These are phyloP conservation scores for Picea sitchensis DNA, from an alignment of 75 land plant species.

Conservation along the genomic window DNA sequence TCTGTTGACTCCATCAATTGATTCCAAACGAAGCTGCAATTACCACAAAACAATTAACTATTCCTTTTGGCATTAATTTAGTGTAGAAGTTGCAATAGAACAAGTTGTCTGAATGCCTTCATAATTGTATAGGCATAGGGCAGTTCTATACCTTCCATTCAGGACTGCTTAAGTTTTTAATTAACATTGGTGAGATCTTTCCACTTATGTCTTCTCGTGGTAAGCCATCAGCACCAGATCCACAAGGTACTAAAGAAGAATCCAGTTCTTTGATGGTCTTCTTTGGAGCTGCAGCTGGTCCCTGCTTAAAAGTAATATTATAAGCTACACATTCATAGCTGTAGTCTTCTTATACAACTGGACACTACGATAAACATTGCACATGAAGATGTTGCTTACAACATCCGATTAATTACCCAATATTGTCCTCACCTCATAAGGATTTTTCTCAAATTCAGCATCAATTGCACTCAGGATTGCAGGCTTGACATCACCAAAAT, in stretches of 20 bases:
- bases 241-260: slow-evolving; percentile 7
- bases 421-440: slow-evolving; percentile 33
- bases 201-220: slow-evolving; percentile 50
- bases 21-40: slow-evolving; percentile 41
- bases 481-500: slow-evolving; percentile 43
- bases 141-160: slow-evolving; percentile 43
- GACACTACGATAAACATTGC: neutral
- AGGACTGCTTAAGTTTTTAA: slow-evolving; percentile 42
- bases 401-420: neutral
- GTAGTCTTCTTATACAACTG: neutral
- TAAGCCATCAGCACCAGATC: slow-evolving; percentile 40
- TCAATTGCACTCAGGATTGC: slow-evolving; percentile 42
- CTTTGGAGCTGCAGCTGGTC: slow-evolving; percentile 35
- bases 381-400: neutral
- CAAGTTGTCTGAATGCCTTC: neutral
- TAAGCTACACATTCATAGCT: neutral
- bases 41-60: neutral
- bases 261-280: slow-evolving; percentile 31
- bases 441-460: slow-evolving; percentile 50
- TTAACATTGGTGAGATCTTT: slow-evolving; percentile 27
- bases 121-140: neutral
- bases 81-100: neutral
- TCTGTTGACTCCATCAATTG: slow-evolving; percentile 35
- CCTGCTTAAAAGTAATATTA: slow-evolving; percentile 18
- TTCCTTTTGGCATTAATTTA: neutral